Evolutionary conservation across 2,329 filamentous ascomycete species (phyloP).

Genomic region (Fusarium sp.): DNA sequence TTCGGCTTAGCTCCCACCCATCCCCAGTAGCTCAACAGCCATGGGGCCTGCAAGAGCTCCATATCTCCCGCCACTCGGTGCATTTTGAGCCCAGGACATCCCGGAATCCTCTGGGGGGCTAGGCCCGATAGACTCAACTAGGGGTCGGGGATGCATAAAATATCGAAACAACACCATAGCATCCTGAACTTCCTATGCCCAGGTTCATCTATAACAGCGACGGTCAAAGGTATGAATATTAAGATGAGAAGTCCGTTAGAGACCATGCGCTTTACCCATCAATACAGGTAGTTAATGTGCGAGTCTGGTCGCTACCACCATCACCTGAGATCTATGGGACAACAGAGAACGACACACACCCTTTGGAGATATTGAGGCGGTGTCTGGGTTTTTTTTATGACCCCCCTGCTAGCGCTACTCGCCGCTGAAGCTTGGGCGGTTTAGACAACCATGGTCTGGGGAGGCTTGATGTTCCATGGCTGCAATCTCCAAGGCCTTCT

Average conservation of each 20-base stretch:
- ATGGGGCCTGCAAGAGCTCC: constrained; percentile 28
- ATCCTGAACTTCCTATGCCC: background rate
- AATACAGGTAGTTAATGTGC: too few relatives aligned
- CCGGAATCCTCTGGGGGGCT: constrained; percentile 21
- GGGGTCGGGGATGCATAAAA: background rate
- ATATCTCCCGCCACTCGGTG: constrained; percentile 40
- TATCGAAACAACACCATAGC: background rate
- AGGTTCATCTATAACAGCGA: background rate
- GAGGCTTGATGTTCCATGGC: constrained; percentile 15
- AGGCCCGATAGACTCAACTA: constrained; percentile 25
- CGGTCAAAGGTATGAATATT: too few relatives aligned
- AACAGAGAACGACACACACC: too few relatives aligned
- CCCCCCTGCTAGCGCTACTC: constrained; percentile 3
- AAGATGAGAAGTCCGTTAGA: too few relatives aligned
- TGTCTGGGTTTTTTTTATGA: background rate
- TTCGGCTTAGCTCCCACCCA: constrained; percentile 38
- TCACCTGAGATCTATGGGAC: too few relatives aligned
- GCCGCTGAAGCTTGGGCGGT: constrained; percentile 33
- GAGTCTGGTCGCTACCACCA: too few relatives aligned
- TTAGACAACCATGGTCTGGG: constrained; percentile 13
- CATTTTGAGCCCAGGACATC: constrained; percentile 31
- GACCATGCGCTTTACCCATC: too few relatives aligned
- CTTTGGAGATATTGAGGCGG: background rate
- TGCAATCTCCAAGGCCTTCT: constrained; percentile 34
- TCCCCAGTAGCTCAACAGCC: constrained; percentile 20